Percentiles rank a stretch among this genome's conserved stretches.
These are phyloP conservation scores for Cryptococcus sp. DNA, from an alignment of 1,284 basidiomycete species.

Conservation along the genomic window DNA sequence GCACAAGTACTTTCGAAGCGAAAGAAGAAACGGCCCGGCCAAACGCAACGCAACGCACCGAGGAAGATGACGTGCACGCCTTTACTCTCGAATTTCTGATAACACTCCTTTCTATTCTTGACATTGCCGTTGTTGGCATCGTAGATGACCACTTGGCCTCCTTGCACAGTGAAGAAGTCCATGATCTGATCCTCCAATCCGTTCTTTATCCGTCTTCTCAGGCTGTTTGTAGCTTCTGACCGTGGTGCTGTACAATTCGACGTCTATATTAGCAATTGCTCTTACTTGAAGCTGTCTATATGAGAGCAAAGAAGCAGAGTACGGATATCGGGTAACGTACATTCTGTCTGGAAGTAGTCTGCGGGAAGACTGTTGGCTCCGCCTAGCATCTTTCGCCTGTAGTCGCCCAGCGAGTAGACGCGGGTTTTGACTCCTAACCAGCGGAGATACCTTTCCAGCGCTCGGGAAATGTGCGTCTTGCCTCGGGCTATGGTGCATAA, in stretches of 20 bases:
- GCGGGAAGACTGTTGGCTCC: conserved; percentile 81
- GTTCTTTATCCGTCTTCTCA: conserved; percentile 71
- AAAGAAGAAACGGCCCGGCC: not conserved
- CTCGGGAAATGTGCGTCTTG: conserved; percentile 94
- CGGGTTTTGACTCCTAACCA: conserved; percentile 98
- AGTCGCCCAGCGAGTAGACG: conserved; percentile 93
- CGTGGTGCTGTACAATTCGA: conserved; percentile 62
- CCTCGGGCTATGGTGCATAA: conserved; percentile 64
- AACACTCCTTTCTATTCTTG: conserved; percentile 67
- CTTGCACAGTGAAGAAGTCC: conserved; percentile 76
- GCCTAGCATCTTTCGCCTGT: conserved; percentile 85
- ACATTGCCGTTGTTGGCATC: conserved; percentile 95
- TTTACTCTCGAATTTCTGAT: conserved; percentile 78
- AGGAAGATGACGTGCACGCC: conserved; percentile 92
- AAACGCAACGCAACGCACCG: conserved; percentile 59
- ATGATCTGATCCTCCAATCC: conserved; percentile 86
- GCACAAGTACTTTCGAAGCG: not conserved
- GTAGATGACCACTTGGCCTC: conserved; percentile 95
- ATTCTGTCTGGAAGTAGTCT: conserved; percentile 82
- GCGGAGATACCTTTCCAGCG: conserved; percentile 91
- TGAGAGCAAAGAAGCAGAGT: not conserved
- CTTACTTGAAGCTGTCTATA: not conserved
- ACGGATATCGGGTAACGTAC: conserved; percentile 54
- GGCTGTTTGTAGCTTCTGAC: conserved; percentile 71
- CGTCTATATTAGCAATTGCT: conserved; percentile 8